Evolutionary conservation across 2,329 filamentous ascomycete genomes (phyloP), one percentile per base, ranked within the genome.

Genomic region (Cordyceps militaris): DNA sequence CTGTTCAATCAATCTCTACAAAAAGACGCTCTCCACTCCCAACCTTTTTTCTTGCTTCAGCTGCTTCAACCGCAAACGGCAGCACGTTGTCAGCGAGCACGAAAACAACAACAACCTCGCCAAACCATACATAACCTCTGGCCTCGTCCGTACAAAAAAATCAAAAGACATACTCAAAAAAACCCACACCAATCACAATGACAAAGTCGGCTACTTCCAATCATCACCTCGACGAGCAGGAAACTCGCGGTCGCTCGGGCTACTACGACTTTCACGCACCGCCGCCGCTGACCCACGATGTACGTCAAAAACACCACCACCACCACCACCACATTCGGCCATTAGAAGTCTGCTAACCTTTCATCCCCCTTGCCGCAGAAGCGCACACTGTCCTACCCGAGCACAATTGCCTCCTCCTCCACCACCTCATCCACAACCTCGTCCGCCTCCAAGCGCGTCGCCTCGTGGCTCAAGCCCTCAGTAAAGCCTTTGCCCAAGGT

Each of bases 401-500:
- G 63, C 52, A 70, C 69, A 38, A 69, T 65, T 55, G 67, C n/a
- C 38, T 19, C 68, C 13, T 69, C 66, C 62, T 63, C 68, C 21
- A 69, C 66, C 21, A 69, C 67, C 14, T 56, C 61, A 21, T 42
- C 38, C 36, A 50, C 62, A 13, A 16, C 40, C 36, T 57, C 63
- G 8, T 63, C 66, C 26, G 62, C 66, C 19, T 65, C 66, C 40
- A 64, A 64, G 44, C 64, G 70, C 58, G 71, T 68, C 57, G 63
- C 65, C 6, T 64, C 71, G 19, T 69, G 70, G 60, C 55, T 57
- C 30, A 57, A 51, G 30, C 61, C 62, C 54, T 67, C 67, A 58
- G 62, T 72, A 62, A 72, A 69, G 63, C 63, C 73, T 8, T 65
- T 71, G 19, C 73, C 71, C 21, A 73, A 71, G 9, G 73, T 76